These are phyloP conservation scores for Priceomyces fermenticarens DNA, from an alignment of 805 yeast genomes.

Conservation along the genomic window DNA sequence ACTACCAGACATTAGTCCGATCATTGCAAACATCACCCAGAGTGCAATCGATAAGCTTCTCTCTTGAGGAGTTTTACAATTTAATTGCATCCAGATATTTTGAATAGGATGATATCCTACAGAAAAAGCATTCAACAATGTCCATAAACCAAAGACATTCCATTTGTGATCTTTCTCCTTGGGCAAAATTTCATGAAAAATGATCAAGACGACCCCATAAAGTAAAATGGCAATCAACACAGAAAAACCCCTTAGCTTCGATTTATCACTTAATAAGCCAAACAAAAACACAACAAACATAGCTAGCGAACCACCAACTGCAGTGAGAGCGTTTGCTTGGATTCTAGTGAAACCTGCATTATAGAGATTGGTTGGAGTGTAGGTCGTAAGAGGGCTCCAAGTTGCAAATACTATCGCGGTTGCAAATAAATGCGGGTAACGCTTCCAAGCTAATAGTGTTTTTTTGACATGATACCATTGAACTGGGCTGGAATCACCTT, in stretches of 20 bases:
- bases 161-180: slow-evolving; percentile 1
- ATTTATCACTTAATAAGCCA: slow-evolving; percentile 4
- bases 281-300: slow-evolving; percentile 2
- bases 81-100: slow-evolving; percentile 3
- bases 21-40: slow-evolving; percentile 6
- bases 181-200: slow-evolving; percentile 3
- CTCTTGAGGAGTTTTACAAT: slow-evolving; percentile 5
- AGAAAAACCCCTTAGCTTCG: slow-evolving; percentile 2
- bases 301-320: slow-evolving; percentile 3
- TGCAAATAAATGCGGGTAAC: slow-evolving; percentile 5
- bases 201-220: slow-evolving; percentile 1
- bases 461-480: background rate
- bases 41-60: slow-evolving; percentile 3
- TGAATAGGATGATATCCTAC: slow-evolving; percentile 6
- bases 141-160: slow-evolving; percentile 5
- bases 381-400: slow-evolving; percentile 5
- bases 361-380: slow-evolving; percentile 2
- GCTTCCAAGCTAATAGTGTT: slow-evolving; percentile 1
- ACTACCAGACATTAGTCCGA: slow-evolving; percentile 5
- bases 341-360: slow-evolving; percentile 4
- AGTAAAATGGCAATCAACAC: slow-evolving; percentile 3
- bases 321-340: slow-evolving; percentile 4
- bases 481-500: background rate
- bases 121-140: slow-evolving; percentile 2
- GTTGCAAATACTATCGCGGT: slow-evolving; percentile 4